These are phyloP conservation scores for Suillus ampliporus DNA, from an alignment of 768 basidiomycete genomes.

Conservation along the genomic window DNA sequence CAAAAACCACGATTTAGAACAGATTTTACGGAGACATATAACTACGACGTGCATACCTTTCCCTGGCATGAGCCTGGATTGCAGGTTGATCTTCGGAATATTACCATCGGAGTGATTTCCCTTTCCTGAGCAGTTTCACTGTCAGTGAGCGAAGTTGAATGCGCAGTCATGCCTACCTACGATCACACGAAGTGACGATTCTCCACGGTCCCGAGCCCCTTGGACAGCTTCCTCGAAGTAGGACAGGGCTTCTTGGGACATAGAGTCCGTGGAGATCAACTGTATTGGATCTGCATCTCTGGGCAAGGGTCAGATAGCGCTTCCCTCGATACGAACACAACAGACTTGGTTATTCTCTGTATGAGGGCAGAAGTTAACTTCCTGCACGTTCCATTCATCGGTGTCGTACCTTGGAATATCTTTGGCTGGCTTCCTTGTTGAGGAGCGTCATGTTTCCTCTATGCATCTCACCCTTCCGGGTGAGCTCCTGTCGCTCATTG, in stretches of 20 bases:
- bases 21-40: background rate
- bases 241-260: conserved; percentile 83
- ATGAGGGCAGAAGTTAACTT: background rate
- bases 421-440: conserved; percentile 79
- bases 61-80: conserved; percentile 80
- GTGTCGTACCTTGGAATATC: conserved; percentile 73
- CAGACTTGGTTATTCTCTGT: conserved; percentile 14
- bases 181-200: conserved; percentile 70
- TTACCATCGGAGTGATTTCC: conserved; percentile 79
- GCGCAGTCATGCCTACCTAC: conserved; percentile 58
- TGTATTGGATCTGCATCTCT: conserved; percentile 56
- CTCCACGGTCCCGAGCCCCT: conserved; percentile 61
- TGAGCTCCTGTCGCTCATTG: conserved; percentile 49
- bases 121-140: conserved; percentile 54
- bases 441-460: conserved; percentile 71
- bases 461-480: conserved; percentile 77
- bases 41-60: conserved; percentile 56
- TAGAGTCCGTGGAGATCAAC: conserved; percentile 87
- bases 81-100: conserved; percentile 84
- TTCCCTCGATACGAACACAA: background rate
- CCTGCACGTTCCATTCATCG: conserved; percentile 22
- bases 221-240: conserved; percentile 70
- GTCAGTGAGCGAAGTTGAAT: background rate
- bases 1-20: background rate
- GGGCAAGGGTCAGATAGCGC: background rate